A percentile compares a stretch with the other conserved stretches of the same genome.
phyloP scores from a whole-genome alignment of 2,329 filamentous ascomycete species.

The Xylariaceae sp. region DNA sequence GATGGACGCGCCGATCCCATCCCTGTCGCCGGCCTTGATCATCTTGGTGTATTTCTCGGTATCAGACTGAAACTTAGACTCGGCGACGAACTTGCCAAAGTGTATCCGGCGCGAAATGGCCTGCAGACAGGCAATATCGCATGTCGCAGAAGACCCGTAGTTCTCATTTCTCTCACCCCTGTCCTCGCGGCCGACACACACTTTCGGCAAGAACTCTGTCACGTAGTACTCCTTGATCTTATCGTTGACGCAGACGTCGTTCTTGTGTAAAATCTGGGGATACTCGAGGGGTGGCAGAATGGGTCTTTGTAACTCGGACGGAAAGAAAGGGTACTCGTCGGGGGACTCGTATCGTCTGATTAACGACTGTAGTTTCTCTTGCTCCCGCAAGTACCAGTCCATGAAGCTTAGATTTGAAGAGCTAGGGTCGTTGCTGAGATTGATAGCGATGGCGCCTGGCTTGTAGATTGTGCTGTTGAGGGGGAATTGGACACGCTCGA shows the following conservation, averaged over 20 bases:
- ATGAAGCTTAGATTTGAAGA: slow-evolving; percentile 64
- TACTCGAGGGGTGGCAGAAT: slow-evolving; percentile 88
- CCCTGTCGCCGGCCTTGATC: slow-evolving; percentile 75
- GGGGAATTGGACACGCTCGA: slow-evolving; percentile 96
- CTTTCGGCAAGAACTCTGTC: slow-evolving; percentile 73
- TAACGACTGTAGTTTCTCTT: slow-evolving; percentile 85
- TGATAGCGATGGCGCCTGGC: slow-evolving; percentile 73
- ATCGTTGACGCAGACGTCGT: slow-evolving; percentile 85
- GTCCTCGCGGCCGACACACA: slow-evolving; percentile 76
- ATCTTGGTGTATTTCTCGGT: slow-evolving; percentile 73
- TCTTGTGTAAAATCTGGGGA: slow-evolving; percentile 79
- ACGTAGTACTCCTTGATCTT: slow-evolving; percentile 85
- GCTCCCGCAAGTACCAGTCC: slow-evolving; percentile 89
- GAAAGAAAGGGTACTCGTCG: slow-evolving; percentile 98
- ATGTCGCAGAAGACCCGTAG: slow-evolving; percentile 88
- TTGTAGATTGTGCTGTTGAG: slow-evolving; percentile 84
- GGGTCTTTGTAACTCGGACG: slow-evolving; percentile 69
- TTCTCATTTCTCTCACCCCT: slow-evolving; percentile 86
- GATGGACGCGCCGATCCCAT: slow-evolving; percentile 83
- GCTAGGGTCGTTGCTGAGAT: slow-evolving; percentile 46
- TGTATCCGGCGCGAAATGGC: slow-evolving; percentile 87
- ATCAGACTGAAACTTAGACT: slow-evolving; percentile 87
- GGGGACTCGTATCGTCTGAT: slow-evolving; percentile 94
- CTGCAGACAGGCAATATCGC: slow-evolving; percentile 86
- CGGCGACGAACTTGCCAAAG: slow-evolving; percentile 97